Percentiles rank a stretch among this genome's conserved stretches.
Conservation (phyloP, 345 rosid genomes). For the Odontarrhena argentea region DNA sequence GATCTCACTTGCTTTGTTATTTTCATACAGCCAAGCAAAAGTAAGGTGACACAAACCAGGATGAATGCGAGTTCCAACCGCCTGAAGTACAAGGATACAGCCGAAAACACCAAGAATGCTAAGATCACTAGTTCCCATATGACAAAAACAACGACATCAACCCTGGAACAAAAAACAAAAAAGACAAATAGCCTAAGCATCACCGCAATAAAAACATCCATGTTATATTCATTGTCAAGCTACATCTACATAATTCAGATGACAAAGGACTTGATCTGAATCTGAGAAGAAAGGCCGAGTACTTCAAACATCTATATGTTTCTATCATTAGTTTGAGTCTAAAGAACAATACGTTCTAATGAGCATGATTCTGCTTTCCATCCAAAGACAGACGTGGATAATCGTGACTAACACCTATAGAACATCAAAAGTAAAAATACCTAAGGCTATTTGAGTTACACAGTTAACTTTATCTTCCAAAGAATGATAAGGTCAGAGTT, state of each 20-base stretch:
- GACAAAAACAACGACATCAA: slow-evolving; percentile 83
- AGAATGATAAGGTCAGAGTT: neutral
- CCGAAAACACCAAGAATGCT: slow-evolving; percentile 93
- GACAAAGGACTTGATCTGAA: neutral
- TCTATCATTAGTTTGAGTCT: neutral
- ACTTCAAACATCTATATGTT: too few species aligned
- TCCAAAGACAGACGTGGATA: neutral
- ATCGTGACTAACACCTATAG: neutral
- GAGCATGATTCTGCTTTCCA: neutral
- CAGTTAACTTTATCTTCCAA: neutral
- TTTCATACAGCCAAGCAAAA: slow-evolving; percentile 83
- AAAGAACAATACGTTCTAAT: neutral
- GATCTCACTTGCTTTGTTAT: slow-evolving; percentile 77
- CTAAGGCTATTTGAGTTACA: neutral
- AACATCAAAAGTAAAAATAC: neutral
- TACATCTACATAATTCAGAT: neutral
- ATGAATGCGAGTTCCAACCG: slow-evolving; percentile 68
- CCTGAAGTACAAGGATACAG: slow-evolving; percentile 83
- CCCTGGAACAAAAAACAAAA: slow-evolving; percentile 62
- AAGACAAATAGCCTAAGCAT: neutral
- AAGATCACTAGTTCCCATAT: slow-evolving; percentile 91
- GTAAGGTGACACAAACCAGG: slow-evolving; percentile 68
- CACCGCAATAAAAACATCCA: slow-evolving; percentile 8
- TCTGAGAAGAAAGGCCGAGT: neutral
- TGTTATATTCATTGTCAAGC: neutral